These are phyloP conservation scores for Myriosclerotinia duriaeana DNA, from an alignment of 2,329 filamentous ascomycete genomes.

Conservation along the genomic window DNA sequence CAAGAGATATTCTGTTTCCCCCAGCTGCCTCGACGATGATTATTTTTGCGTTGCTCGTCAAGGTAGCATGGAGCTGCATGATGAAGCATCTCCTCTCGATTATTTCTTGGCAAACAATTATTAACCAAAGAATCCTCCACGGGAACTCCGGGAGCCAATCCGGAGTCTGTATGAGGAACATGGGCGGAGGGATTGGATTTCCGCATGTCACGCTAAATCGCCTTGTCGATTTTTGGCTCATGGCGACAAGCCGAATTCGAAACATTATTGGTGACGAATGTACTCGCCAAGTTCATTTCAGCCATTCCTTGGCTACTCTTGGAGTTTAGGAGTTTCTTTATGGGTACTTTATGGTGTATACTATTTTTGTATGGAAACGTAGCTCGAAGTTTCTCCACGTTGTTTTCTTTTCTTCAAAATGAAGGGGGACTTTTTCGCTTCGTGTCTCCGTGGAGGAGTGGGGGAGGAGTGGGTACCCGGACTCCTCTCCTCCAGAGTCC, in stretches of 20 bases:
- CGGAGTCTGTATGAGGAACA: conserved; percentile 7
- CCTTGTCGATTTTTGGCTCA: conserved; percentile 1
- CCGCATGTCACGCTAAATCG: not conserved
- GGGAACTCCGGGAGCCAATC: conserved; percentile 13
- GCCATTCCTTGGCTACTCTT: not conserved
- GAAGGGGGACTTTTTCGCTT: conserved; percentile 4
- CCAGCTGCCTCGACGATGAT: not conserved
- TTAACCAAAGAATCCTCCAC: conserved; percentile 14
- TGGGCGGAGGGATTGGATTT: conserved; percentile 10
- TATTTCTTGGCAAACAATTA: conserved; percentile 6
- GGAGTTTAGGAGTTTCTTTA: not conserved
- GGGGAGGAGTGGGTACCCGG: not conserved
- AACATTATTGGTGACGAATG: not conserved
- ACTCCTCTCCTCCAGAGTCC: conserved; percentile 4
- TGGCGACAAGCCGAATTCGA: not conserved
- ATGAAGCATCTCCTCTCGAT: not conserved
- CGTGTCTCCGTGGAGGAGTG: not conserved
- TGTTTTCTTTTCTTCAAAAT: not conserved
- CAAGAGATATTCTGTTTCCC: conserved; percentile 15
- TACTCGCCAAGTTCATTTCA: conserved; percentile 9
- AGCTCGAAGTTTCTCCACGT: not conserved
- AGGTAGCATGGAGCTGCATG: no score
- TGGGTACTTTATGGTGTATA: not conserved
- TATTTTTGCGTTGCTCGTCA: no score
- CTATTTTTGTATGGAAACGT: not conserved